Base-by-base conservation (phyloP, 2,329 filamentous ascomycete species). In the Dactylellina drechsleri region DNA sequence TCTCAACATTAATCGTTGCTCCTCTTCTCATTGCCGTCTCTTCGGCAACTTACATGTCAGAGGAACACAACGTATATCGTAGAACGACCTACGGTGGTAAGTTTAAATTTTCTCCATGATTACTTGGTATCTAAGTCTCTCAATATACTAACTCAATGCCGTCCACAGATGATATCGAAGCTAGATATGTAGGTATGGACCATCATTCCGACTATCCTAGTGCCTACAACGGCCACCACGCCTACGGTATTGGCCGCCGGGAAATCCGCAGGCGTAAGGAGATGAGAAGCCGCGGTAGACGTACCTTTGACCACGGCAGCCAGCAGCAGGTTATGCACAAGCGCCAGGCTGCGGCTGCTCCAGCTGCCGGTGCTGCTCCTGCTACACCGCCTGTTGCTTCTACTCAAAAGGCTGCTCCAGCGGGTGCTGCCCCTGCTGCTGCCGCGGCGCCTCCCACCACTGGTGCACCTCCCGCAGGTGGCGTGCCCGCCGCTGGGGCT, bases 21-120 rank as follows among this genome's bases (percentile, higher is more conserved):
- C 54, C 54, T 15, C 54, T 58, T 28, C 54, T 58, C 6, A 26
- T 58, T n/a, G 26, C 54, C 10, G 54, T 31, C 4, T 58, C 54
- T 18, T 58, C 54, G 31, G 54, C 54, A 43, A 45, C 54, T 15
- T 12, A 45, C 54, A 45, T 58, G 16, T 10, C 18, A 6, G 31
- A 36, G 10, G 31, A 36, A 5, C 31, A 36, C 6, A 36, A 36
- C 10, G 31, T 36, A 36, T 36, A 36, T 36, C 31, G 31, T 36
- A 36, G 31, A 36, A 7, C 31, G 31, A 10, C 2, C 31, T 36
- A 36, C 6, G 31, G 31, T 36, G 31, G 31, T 36, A 36, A 36
- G 31, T 36, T 36, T 36, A 36, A 4, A 36, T 2, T 36, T 10
- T 36, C 31, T 10, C 7, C 31, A 36, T 36, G 5, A 5, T 36